phyloP scores from a whole-genome alignment of 1,284 basidiomycete species.

The Filobasidium uniguttulatum region DNA sequence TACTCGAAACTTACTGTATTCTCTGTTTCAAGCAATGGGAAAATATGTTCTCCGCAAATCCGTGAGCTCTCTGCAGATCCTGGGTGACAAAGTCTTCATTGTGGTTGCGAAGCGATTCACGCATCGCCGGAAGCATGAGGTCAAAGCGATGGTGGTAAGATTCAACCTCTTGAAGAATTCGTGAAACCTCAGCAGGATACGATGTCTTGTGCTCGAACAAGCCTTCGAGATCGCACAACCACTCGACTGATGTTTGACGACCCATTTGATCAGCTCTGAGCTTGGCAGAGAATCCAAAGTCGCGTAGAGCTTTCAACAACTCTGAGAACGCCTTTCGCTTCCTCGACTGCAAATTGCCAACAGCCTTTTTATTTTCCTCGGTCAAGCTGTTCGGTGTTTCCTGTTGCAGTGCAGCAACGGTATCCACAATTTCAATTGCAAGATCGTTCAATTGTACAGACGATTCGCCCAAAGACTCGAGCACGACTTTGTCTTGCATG shows the following conservation, averaged over 20 bases:
- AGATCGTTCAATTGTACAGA: constrained; percentile 50
- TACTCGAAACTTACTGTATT: constrained; percentile 37
- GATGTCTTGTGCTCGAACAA: constrained; percentile 34
- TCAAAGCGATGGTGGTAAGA: constrained; percentile 59
- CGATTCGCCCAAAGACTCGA: constrained; percentile 9
- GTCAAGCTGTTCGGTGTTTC: constrained; percentile 44
- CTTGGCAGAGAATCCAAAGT: constrained; percentile 59
- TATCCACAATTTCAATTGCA: constrained; percentile 60
- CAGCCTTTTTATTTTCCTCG: constrained; percentile 55
- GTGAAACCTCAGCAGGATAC: constrained; percentile 1
- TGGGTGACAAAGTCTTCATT: constrained; percentile 68
- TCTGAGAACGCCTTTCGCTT: constrained; percentile 90
- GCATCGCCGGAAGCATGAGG: constrained; percentile 54
- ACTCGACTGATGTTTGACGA: constrained; percentile 49
- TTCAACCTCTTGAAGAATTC: constrained; percentile 37
- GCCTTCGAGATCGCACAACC: constrained; percentile 49
- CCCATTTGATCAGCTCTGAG: constrained; percentile 58
- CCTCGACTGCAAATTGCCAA: constrained; percentile 59
- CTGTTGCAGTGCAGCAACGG: constrained; percentile 50
- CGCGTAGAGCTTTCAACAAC: constrained; percentile 75
- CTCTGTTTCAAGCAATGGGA: constrained; percentile 46
- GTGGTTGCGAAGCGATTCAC: constrained; percentile 54
- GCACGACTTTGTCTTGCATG: not conserved
- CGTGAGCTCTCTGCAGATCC: constrained; percentile 67
- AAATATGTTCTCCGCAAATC: constrained; percentile 66